Conservation (phyloP, 208 protist genomes). For the Naegleria lovaniensis region DNA sequence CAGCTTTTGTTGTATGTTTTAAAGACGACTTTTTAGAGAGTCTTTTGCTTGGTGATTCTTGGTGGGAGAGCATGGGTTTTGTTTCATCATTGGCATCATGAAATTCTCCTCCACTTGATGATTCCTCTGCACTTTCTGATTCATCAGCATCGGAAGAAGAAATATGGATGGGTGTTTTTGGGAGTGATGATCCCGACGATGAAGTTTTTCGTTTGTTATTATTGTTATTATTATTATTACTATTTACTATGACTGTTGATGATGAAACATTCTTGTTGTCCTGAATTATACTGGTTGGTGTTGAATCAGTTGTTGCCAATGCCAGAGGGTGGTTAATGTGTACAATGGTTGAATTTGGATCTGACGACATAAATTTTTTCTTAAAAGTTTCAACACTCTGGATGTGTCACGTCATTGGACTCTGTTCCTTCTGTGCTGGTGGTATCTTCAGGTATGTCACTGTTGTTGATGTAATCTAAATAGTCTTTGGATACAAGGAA, state of each 20-base stretch:
- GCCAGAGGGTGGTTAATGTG: too few relatives aligned
- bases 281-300: too few relatives aligned
- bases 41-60: background rate
- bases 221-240: too few relatives aligned
- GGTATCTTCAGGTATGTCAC: too few relatives aligned
- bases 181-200: background rate
- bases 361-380: too few relatives aligned
- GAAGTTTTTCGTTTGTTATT: background rate
- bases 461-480: background rate
- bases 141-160: background rate
- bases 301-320: too few relatives aligned
- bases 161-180: background rate
- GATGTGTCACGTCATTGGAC: too few relatives aligned
- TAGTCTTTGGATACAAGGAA: background rate
- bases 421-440: too few relatives aligned
- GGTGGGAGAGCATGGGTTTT: background rate
- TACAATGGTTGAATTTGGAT: too few relatives aligned
- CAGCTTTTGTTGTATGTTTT: background rate
- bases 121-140: background rate
- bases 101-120: background rate
- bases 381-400: too few relatives aligned
- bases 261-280: too few relatives aligned
- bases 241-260: too few relatives aligned
- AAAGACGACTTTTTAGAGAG: background rate
- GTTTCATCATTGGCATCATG: background rate